These are phyloP conservation scores for Typha latifolia DNA, from an alignment of 176 grass and related monocot genomes.

Conservation along the genomic window DNA sequence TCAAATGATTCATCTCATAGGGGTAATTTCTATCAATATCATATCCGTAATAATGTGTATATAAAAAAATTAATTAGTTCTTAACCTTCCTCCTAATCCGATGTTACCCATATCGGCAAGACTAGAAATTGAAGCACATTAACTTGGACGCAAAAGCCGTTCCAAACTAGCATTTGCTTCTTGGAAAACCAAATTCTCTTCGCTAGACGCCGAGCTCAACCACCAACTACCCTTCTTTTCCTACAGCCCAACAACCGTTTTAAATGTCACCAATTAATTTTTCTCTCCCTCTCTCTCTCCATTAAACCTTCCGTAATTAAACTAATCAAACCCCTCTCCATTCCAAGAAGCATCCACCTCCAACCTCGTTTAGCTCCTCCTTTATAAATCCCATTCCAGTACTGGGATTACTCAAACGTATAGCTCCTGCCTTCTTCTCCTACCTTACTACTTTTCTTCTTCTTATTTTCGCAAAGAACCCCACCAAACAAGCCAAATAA, in stretches of 20 bases:
- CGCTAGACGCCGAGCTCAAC: constrained; percentile 20
- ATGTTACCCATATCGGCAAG: too few species aligned
- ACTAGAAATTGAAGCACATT: too few species aligned
- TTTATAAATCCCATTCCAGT: constrained; percentile 3
- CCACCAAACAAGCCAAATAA: neutral
- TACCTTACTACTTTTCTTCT: neutral
- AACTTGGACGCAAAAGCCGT: too few species aligned
- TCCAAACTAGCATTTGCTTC: too few species aligned
- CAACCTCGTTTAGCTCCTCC: constrained; percentile 46
- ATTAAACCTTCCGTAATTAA: constrained; percentile 18
- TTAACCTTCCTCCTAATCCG: too few species aligned
- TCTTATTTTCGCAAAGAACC: neutral
- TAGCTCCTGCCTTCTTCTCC: constrained; percentile 35
- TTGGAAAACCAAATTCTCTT: constrained; percentile 4
- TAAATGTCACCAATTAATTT: constrained; percentile 26
- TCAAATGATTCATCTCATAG: too few species aligned
- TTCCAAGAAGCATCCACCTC: constrained; percentile 21
- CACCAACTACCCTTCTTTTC: constrained; percentile 27
- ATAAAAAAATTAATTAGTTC: too few species aligned
- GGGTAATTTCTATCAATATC: too few species aligned
- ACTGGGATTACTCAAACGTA: constrained; percentile 7
- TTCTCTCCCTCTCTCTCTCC: constrained; percentile 1
- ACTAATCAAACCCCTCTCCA: constrained; percentile 19
- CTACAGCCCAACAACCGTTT: constrained; percentile 26
- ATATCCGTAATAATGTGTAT: too few species aligned